Base-by-base conservation (phyloP, 441 rosid genomes). In the Cnidoscolus chayamansa region DNA sequence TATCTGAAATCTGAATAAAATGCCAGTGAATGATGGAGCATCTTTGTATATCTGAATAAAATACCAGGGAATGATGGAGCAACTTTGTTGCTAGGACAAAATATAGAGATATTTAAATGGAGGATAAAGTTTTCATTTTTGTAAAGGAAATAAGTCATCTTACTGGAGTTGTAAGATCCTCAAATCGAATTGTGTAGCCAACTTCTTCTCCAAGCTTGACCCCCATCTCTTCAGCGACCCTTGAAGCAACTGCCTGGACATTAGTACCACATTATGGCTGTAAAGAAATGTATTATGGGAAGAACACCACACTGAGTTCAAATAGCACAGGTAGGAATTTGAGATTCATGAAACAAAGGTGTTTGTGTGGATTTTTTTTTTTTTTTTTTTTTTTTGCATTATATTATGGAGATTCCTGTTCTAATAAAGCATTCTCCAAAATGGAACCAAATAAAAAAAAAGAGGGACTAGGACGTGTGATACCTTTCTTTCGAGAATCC, bases 141-240 rank as follows among this genome's bases (percentile, higher is more conserved):
- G 45, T 65, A 56, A 45, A 61, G 9, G 32, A 78, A 71, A 58
- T 55, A 43, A 72, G 77, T 72, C 49, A 60, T 65, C 89, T 82
- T 73, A 95, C 99, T 25, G 91, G 72, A 87, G 83, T 85, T 43
- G 98, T 84, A 68, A 89, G 79, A 81, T 93, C 97, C 87, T 95
- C 99, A 78, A 95, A 93, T 70, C 97, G 83, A 75, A 93, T 91
- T 1, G 94, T 91, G 79, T 90, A 95, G 69, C 99, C 98, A 82
- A 95, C 97, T 82, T 93, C 96, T 77, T 87, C 93, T 68, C 98
- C 99, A 76, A 95, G 90, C 87, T 87, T 91, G 73, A 93, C 97
- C 37, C 93, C 97, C 92, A 91, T 86, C 82, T 93, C 99, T 78
- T 93, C 97, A 66, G 99, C 95, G 77, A 93, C 99, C 85, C 99